Evolutionary conservation across 306 rosid genomes (phyloP).

Genomic region (Trifolium fragiferum): DNA sequence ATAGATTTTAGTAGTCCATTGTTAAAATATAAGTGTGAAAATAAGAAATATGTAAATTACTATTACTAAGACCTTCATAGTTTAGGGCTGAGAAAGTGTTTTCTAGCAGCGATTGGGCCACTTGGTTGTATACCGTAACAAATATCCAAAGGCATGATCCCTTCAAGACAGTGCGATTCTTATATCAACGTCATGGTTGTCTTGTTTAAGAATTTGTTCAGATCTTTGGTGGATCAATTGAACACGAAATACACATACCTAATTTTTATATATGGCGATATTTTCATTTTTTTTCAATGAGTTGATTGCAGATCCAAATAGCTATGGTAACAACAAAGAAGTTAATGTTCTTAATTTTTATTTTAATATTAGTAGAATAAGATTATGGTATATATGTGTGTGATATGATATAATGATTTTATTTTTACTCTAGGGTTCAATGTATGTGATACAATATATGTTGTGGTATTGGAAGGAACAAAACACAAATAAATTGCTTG

Average conservation of each 20-base stretch:
- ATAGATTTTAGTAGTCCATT: too few relatives aligned
- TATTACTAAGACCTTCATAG: constrained; percentile 31
- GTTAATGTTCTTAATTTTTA: neutral
- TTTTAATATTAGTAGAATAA: neutral
- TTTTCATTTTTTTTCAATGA: constrained; percentile 32
- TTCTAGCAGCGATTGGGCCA: constrained; percentile 47
- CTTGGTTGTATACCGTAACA: constrained; percentile 55
- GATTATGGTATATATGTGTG: neutral
- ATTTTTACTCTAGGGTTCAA: constrained; percentile 40
- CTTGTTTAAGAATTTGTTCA: constrained; percentile 41
- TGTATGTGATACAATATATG: constrained; percentile 43
- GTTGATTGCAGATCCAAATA: constrained; percentile 11
- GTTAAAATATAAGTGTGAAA: too few relatives aligned
- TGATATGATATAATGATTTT: neutral
- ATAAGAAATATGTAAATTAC: too few relatives aligned
- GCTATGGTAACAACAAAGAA: constrained; percentile 43
- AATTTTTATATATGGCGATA: constrained; percentile 47
- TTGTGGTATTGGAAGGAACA: constrained; percentile 52
- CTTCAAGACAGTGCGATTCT: constrained; percentile 17
- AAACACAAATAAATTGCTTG: constrained; percentile 45
- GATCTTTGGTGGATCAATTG: constrained; percentile 45
- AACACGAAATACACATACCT: constrained; percentile 31
- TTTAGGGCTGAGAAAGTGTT: constrained; percentile 50
- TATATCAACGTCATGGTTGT: constrained; percentile 29
- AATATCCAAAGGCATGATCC: constrained; percentile 27